Evolutionary conservation across 2,329 filamentous ascomycete species (phyloP).

Genomic region (Coniella vitis): DNA sequence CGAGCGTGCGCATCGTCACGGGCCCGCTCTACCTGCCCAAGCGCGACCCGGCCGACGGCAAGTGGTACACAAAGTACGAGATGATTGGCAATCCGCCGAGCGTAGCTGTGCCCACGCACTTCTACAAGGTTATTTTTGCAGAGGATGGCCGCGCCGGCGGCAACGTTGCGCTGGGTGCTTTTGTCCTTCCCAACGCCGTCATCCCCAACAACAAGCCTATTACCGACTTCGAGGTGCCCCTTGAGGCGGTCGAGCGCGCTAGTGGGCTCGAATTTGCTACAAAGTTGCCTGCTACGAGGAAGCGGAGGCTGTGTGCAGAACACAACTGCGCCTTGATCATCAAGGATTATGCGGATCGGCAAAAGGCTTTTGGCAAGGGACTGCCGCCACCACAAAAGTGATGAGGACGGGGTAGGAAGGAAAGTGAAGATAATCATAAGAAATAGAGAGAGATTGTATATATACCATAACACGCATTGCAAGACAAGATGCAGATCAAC

Average conservation of each 20-base stretch:
- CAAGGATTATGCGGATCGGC: conserved; percentile 63
- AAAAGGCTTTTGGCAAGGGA: conserved; percentile 49
- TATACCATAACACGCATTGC: too few relatives aligned
- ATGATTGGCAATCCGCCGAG: conserved; percentile 91
- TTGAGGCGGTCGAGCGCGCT: conserved; percentile 88
- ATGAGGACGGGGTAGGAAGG: not conserved
- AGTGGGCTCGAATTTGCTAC: conserved; percentile 86
- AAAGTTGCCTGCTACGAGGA: conserved; percentile 65
- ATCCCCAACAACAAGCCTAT: conserved; percentile 86
- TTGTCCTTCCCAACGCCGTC: conserved; percentile 85
- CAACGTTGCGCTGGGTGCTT: conserved; percentile 83
- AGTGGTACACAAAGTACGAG: conserved; percentile 94
- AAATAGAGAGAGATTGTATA: not conserved
- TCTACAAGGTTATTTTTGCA: conserved; percentile 98
- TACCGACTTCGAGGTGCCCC: conserved; percentile 85
- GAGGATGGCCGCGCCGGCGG: conserved; percentile 68
- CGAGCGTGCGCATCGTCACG: conserved; percentile 84
- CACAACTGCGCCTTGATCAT: conserved; percentile 78
- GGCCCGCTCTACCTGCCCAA: conserved; percentile 90
- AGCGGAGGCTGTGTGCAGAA: conserved; percentile 78
- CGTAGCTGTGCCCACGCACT: conserved; percentile 94
- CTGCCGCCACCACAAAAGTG: conserved; percentile 9
- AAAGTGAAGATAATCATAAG: not conserved
- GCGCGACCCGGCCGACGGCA: conserved; percentile 72
- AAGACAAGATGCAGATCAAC: too few relatives aligned